These are phyloP conservation scores for Suhomyces choctaworum DNA, from an alignment of 1,139 yeast genomes.

Conservation along the genomic window DNA sequence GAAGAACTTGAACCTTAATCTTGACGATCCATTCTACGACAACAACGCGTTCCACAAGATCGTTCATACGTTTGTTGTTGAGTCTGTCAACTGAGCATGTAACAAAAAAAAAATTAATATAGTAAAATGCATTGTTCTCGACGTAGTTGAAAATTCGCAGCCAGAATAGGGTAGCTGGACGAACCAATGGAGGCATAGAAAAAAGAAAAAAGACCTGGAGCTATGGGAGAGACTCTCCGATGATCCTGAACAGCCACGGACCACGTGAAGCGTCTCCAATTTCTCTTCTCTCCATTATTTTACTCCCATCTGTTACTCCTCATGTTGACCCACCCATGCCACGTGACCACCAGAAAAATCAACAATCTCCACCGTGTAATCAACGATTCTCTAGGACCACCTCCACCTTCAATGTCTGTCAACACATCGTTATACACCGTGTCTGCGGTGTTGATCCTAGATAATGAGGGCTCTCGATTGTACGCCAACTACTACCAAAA, in stretches of 20 bases:
- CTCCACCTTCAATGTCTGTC: constrained; percentile 41
- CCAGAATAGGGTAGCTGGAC: no score
- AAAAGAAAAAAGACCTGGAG: no score
- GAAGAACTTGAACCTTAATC: constrained; percentile 27
- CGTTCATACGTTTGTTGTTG: constrained; percentile 34
- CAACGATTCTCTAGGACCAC: constrained; percentile 2
- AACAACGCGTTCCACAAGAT: constrained; percentile 36
- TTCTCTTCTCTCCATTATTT: no score
- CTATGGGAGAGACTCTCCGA: no score
- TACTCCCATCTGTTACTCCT: no score
- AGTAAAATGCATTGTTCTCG: no score
- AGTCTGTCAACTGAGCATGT: constrained; percentile 11
- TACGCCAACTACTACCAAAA: constrained; percentile 77
- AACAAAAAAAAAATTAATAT: no score
- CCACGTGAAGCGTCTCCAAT: no score
- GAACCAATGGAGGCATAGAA: no score
- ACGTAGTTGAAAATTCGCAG: no score
- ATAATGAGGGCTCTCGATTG: constrained; percentile 76
- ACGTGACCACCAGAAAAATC: constrained; percentile 6
- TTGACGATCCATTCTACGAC: constrained; percentile 32
- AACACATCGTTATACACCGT: constrained; percentile 76
- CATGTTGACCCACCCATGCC: no score
- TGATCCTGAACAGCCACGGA: no score
- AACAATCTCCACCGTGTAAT: constrained; percentile 13
- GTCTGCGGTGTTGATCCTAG: constrained; percentile 75